A percentile compares a stretch with the other conserved stretches of the same genome.
These are phyloP conservation scores for Nakaseomyces uthaithaninus DNA, from an alignment of 1,139 yeast species.

Conservation along the genomic window DNA sequence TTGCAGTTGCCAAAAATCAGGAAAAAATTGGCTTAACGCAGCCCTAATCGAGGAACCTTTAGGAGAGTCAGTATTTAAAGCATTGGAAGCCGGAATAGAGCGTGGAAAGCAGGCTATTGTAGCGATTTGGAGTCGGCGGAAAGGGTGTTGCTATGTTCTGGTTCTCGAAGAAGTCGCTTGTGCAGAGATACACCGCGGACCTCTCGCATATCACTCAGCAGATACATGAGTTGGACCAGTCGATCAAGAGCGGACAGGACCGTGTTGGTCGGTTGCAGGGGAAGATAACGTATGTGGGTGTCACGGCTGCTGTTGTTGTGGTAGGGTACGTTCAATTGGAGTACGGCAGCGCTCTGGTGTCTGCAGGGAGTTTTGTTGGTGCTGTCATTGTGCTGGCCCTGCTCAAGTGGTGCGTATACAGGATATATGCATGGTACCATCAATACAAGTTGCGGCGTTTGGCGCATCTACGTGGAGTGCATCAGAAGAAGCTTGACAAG, in stretches of 20 bases:
- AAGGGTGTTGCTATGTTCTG: not conserved
- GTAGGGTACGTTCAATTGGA: conserved; percentile 13
- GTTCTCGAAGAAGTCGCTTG: conserved; percentile 13
- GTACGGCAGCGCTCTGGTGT: conserved; percentile 8
- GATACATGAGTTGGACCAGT: conserved; percentile 24
- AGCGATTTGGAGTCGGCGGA: too few relatives aligned
- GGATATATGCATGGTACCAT: conserved; percentile 18
- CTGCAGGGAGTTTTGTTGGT: conserved; percentile 8
- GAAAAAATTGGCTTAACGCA: too few relatives aligned
- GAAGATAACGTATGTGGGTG: conserved; percentile 19
- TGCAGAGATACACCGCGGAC: conserved; percentile 27
- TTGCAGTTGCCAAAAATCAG: too few relatives aligned
- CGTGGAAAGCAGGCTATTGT: too few relatives aligned
- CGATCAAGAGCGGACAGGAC: conserved; percentile 17
- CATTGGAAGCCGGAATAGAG: too few relatives aligned
- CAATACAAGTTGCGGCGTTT: conserved; percentile 24
- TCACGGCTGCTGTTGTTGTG: conserved; percentile 11
- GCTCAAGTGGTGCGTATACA: conserved; percentile 11
- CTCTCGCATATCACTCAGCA: conserved; percentile 24
- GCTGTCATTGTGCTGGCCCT: conserved; percentile 12
- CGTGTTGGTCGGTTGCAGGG: conserved; percentile 16
- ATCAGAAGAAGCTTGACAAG: conserved; percentile 57
- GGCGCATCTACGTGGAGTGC: conserved; percentile 41
- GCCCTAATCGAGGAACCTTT: too few relatives aligned
- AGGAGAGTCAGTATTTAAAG: too few relatives aligned